phyloP scores from a whole-genome alignment of 1,284 basidiomycete genomes.

The Ceratobasidium sp. region DNA sequence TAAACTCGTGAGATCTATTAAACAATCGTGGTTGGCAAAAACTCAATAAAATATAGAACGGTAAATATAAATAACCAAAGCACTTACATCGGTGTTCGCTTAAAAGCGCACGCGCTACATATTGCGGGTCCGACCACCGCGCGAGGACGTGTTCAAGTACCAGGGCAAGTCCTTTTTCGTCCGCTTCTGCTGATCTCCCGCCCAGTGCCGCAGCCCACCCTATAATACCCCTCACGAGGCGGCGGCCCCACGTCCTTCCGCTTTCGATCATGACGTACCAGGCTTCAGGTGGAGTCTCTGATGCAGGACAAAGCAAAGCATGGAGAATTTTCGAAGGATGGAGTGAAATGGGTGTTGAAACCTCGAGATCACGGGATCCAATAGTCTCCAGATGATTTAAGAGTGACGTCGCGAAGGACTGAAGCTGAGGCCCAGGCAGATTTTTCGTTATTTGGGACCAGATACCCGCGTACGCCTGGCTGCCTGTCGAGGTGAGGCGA shows the following conservation, averaged over 20 bases:
- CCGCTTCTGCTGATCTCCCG: conserved; percentile 57
- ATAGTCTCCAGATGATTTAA: conserved; percentile 67
- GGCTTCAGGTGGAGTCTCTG: conserved; percentile 60
- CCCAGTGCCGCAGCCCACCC: conserved; percentile 64
- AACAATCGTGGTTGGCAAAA: too few relatives aligned
- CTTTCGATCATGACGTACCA: conserved; percentile 65
- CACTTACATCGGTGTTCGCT: conserved; percentile 54
- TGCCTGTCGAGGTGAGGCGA: conserved; percentile 54
- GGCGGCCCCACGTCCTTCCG: conserved; percentile 65
- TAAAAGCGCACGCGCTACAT: conserved; percentile 55
- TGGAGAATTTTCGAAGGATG: conserved; percentile 64
- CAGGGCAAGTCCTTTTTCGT: conserved; percentile 60
- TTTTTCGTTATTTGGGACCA: conserved; percentile 65
- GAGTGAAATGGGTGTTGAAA: conserved; percentile 57
- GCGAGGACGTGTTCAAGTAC: conserved; percentile 54
- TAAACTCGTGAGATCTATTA: conserved; percentile 35
- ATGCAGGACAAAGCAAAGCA: conserved; percentile 63
- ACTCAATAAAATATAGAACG: too few relatives aligned
- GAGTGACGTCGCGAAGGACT: conserved; percentile 68
- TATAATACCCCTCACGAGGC: conserved; percentile 68
- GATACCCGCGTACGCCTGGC: conserved; percentile 62
- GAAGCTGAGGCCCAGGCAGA: conserved; percentile 65
- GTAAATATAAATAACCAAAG: neutral
- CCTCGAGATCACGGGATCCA: conserved; percentile 54
- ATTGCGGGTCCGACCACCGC: conserved; percentile 56